A percentile compares a stretch with the other conserved stretches of the same genome.
Conservation (phyloP, 176 grass and related monocot species). For the Bonia amplexicaulis region DNA sequence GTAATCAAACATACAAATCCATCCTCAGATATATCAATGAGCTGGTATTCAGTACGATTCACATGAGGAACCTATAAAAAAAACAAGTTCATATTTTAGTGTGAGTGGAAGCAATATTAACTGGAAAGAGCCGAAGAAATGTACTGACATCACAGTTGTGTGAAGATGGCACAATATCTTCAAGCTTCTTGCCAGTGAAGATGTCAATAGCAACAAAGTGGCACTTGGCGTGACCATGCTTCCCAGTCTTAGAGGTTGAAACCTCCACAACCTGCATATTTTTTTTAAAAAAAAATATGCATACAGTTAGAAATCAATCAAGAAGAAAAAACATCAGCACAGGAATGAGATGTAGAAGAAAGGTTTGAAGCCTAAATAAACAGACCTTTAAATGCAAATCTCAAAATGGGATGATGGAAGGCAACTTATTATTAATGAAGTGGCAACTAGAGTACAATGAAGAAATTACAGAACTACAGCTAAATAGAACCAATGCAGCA, state of each 20-base stretch:
- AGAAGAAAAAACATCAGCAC: not conserved
- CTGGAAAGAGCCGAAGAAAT: not conserved
- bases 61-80: conserved; percentile 51
- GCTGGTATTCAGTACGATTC: conserved; percentile 49
- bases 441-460: not conserved
- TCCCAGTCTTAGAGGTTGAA: conserved; percentile 60
- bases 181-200: conserved; percentile 47
- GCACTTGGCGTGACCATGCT: conserved; percentile 53
- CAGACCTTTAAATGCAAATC: not conserved
- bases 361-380: not conserved
- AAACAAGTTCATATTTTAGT: not conserved
- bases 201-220: conserved; percentile 58
- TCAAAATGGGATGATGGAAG: not conserved
- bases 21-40: conserved; percentile 67
- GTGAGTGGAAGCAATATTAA: not conserved
- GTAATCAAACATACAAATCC: conserved; percentile 44
- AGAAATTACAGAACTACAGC: not conserved
- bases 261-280: conserved; percentile 45
- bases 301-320: not conserved
- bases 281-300: not conserved
- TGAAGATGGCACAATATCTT: conserved; percentile 61
- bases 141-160: conserved; percentile 59
- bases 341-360: not conserved
- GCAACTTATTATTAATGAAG: not conserved
- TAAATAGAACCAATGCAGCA: not conserved